A percentile compares a stretch with the other conserved stretches of the same genome.
phyloP scores from a whole-genome alignment of 345 rosid genomes.

The Fremontodendron californicum region DNA sequence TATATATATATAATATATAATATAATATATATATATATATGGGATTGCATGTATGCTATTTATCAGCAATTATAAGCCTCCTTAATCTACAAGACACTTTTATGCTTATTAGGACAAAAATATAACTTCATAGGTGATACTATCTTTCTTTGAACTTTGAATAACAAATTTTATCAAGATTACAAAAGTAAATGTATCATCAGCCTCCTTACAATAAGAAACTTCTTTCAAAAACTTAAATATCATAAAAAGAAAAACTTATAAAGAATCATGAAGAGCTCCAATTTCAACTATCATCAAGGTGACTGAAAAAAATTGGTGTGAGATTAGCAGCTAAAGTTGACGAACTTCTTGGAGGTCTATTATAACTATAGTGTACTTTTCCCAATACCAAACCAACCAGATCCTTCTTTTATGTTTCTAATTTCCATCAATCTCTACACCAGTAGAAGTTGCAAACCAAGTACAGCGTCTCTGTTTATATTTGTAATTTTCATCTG shows the following conservation, averaged over 20 bases:
- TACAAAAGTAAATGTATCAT: neutral
- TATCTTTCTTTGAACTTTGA: neutral
- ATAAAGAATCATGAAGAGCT: too few relatives aligned
- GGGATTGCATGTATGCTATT: neutral
- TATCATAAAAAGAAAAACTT: neutral
- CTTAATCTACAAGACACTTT: neutral
- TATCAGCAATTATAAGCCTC: slow-evolving; percentile 1
- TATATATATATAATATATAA: too few relatives aligned
- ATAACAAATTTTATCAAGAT: neutral
- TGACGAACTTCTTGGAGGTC: slow-evolving; percentile 8
- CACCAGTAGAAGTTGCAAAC: neutral
- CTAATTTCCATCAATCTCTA: neutral
- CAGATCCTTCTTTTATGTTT: neutral
- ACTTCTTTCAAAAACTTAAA: neutral
- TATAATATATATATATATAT: too few relatives aligned
- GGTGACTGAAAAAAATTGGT: neutral
- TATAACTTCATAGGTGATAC: neutral
- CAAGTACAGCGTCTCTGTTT: neutral
- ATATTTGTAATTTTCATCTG: neutral
- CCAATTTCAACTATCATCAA: too few relatives aligned
- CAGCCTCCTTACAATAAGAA: neutral
- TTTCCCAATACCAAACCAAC: neutral
- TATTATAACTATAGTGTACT: neutral
- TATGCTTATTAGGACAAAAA: slow-evolving; percentile 1
- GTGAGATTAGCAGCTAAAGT: neutral